A percentile compares a stretch with the other conserved stretches of the same genome.
These are phyloP conservation scores for Blastomyces emzantsi DNA, from an alignment of 2,329 filamentous ascomycete species.

Conservation along the genomic window DNA sequence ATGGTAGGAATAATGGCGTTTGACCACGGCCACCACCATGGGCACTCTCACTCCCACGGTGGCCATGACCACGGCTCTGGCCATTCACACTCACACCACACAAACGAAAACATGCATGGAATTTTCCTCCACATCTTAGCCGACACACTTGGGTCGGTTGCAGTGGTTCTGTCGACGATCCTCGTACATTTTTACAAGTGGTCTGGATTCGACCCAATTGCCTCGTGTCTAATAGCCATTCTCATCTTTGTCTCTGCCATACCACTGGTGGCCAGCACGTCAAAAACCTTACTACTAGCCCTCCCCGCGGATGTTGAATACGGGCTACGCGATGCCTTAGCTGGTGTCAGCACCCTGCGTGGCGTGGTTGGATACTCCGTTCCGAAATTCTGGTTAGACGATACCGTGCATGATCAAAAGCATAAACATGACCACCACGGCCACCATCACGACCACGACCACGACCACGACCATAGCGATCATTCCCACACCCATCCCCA, in stretches of 20 bases:
- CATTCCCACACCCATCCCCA: constrained; percentile 23
- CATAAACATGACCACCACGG: constrained; percentile 26
- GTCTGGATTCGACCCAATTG: constrained; percentile 89
- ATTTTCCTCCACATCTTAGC: constrained; percentile 95
- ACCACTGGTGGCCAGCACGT: constrained; percentile 77
- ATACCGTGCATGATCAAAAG: constrained; percentile 37
- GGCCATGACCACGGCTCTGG: constrained; percentile 35
- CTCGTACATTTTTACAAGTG: constrained; percentile 82
- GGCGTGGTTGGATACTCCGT: constrained; percentile 80
- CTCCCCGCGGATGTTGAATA: constrained; percentile 83
- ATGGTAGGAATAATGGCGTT: constrained; percentile 86
- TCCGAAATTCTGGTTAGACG: constrained; percentile 89
- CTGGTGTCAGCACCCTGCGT: constrained; percentile 69
- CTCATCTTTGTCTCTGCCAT: constrained; percentile 89
- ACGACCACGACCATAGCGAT: constrained; percentile 25
- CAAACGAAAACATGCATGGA: constrained; percentile 96
- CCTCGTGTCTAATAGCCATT: constrained; percentile 85
- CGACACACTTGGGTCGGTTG: constrained; percentile 87
- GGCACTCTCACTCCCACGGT: constrained; percentile 41
- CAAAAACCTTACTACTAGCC: constrained; percentile 71
- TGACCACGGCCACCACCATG: constrained; percentile 54
- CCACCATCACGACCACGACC: constrained; percentile 24
- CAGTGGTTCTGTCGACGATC: constrained; percentile 84
- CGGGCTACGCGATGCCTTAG: constrained; percentile 72
- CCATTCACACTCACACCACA: constrained; percentile 51